Conservation (phyloP, 2,329 filamentous ascomycete genomes). For the Bipolaris victoriae region DNA sequence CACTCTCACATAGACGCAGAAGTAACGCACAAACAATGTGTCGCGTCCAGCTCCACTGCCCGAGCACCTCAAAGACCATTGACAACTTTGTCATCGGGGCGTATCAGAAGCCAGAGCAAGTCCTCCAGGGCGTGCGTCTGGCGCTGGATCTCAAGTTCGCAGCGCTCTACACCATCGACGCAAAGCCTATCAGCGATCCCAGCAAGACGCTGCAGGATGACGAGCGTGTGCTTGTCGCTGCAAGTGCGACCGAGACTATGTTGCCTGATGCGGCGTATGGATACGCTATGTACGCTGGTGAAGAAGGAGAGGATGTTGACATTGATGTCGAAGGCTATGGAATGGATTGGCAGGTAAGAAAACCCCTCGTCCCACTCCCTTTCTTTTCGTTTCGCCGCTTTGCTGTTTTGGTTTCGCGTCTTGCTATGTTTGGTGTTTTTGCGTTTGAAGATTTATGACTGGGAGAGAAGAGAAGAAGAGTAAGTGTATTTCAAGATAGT, state of each 20-base stretch:
- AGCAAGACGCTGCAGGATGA: slow-evolving; percentile 14
- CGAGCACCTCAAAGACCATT: slow-evolving; percentile 11
- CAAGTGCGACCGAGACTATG: slow-evolving; percentile 5
- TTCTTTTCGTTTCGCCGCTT: neutral
- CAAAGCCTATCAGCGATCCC: slow-evolving; percentile 13
- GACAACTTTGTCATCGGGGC: slow-evolving; percentile 17
- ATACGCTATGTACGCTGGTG: slow-evolving; percentile 14
- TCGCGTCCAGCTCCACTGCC: slow-evolving; percentile 15
- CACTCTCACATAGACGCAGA: neutral
- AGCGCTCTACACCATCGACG: slow-evolving; percentile 16
- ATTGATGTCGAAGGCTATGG: slow-evolving; percentile 6
- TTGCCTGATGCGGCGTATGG: slow-evolving; percentile 14
- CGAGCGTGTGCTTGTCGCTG: slow-evolving; percentile 18
- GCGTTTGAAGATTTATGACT: neutral
- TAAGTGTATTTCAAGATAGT: too few relatives aligned
- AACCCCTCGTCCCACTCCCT: neutral
- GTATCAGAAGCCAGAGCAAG: slow-evolving; percentile 18
- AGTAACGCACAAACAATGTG: slow-evolving; percentile 1
- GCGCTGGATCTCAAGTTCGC: slow-evolving; percentile 17
- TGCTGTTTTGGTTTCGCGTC: too few relatives aligned
- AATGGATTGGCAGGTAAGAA: slow-evolving; percentile 11
- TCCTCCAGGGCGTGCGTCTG: slow-evolving; percentile 18
- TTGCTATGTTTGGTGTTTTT: too few relatives aligned
- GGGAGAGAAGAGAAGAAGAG: too few relatives aligned
- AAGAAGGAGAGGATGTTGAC: slow-evolving; percentile 18